Percentiles rank a stretch among this genome's conserved stretches.
phyloP scores from a whole-genome alignment of 2,329 filamentous ascomycete species.

The Clarireedia hainanense region DNA sequence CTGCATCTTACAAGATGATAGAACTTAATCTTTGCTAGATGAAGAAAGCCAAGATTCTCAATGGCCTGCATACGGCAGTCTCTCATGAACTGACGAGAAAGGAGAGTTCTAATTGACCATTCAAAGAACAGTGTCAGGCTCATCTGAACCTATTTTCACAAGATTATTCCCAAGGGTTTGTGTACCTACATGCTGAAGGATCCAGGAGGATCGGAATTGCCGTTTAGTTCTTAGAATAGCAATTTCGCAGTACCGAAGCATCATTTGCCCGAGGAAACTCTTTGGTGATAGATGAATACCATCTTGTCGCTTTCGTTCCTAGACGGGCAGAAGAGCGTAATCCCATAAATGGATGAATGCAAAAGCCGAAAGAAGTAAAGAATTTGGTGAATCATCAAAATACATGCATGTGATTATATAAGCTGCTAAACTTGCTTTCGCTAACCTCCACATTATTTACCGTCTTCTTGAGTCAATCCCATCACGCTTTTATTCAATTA shows the following conservation, averaged over 20 bases:
- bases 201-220: constrained; percentile 1
- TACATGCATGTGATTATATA: too few species aligned
- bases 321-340: neutral
- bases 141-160: neutral
- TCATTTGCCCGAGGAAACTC: too few species aligned
- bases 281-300: too few species aligned
- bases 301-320: neutral
- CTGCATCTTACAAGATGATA: neutral
- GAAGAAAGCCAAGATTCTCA: too few species aligned
- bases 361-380: too few species aligned
- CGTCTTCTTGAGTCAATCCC: too few species aligned
- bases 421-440: too few species aligned
- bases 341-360: neutral
- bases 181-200: constrained; percentile 4
- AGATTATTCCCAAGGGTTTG: neutral
- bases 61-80: neutral
- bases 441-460: too few species aligned
- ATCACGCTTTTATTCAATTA: too few species aligned
- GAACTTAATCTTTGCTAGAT: neutral
- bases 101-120: neutral
- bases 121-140: neutral
- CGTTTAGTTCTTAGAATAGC: constrained; percentile 5
- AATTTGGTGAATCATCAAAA: too few species aligned
- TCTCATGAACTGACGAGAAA: neutral
- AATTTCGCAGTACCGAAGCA: neutral